These are phyloP conservation scores for Candida sphagnicola DNA, from an alignment of 805 yeast species.

Conservation along the genomic window DNA sequence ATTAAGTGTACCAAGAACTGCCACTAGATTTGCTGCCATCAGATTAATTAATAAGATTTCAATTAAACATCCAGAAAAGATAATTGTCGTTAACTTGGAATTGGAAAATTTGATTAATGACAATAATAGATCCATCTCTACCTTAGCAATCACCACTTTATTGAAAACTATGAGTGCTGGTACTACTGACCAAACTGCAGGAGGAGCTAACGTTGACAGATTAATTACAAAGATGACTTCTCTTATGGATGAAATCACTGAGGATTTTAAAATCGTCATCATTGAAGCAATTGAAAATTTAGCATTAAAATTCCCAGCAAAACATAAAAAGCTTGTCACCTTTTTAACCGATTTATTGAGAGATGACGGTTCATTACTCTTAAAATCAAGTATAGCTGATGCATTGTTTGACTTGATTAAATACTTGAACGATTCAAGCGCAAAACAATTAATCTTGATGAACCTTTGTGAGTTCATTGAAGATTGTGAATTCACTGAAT, in stretches of 20 bases:
- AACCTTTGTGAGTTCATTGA: slow-evolving; percentile 95
- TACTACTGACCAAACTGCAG: slow-evolving; percentile 29
- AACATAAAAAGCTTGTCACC: slow-evolving; percentile 74
- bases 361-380: slow-evolving; percentile 84
- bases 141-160: slow-evolving; percentile 94
- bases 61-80: slow-evolving; percentile 71
- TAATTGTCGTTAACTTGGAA: slow-evolving; percentile 76
- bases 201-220: slow-evolving; percentile 71
- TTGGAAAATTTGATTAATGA: slow-evolving; percentile 85
- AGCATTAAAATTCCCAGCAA: slow-evolving; percentile 89
- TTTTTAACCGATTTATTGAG: slow-evolving; percentile 82
- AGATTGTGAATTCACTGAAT: slow-evolving; percentile 95
- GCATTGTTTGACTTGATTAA: slow-evolving; percentile 89
- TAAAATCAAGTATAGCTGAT: slow-evolving; percentile 85
- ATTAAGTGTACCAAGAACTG: slow-evolving; percentile 82
- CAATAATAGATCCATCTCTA: slow-evolving; percentile 85
- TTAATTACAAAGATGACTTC: slow-evolving; percentile 82
- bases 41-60: slow-evolving; percentile 85
- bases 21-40: slow-evolving; percentile 90
- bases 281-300: slow-evolving; percentile 92
- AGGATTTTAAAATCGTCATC: slow-evolving; percentile 91
- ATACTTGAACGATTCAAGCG: slow-evolving; percentile 66
- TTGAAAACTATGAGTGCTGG: slow-evolving; percentile 89
- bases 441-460: slow-evolving; percentile 78
- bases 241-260: slow-evolving; percentile 90